phyloP scores from a whole-genome alignment of 768 basidiomycete species.

The Suillus subluteus region DNA sequence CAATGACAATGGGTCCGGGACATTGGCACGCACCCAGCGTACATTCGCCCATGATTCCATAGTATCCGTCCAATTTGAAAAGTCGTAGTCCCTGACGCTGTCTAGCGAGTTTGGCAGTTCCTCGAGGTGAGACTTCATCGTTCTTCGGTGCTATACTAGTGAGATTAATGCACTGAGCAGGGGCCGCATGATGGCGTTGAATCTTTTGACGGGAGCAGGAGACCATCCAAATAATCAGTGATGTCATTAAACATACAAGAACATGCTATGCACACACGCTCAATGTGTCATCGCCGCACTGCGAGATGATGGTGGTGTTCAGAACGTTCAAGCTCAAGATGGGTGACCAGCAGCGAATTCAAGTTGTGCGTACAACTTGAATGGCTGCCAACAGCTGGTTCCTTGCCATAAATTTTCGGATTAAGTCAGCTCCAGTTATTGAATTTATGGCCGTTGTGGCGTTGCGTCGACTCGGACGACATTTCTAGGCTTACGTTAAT shows the following conservation, averaged over 20 bases:
- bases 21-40: not conserved
- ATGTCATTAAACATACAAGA: not conserved
- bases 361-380: not conserved
- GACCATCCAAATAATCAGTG: not conserved
- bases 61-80: not conserved
- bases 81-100: not conserved
- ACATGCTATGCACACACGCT: not conserved
- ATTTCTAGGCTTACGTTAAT: not conserved
- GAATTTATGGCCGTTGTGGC: too few relatives aligned
- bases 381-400: not conserved
- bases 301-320: not conserved
- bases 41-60: not conserved
- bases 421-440: too few relatives aligned
- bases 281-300: not conserved
- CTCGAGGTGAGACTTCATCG: not conserved
- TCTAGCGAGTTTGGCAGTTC: not conserved
- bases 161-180: not conserved
- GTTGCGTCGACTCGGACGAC: too few relatives aligned
- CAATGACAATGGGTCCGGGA: not conserved
- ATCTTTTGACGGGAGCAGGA: not conserved
- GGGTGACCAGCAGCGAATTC: not conserved
- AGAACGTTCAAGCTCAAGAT: not conserved
- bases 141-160: not conserved
- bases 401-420: not conserved
- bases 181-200: not conserved